Evolutionary conservation across 1,139 yeast species (phyloP), one percentile per base, ranked within the genome.

Genomic region (Magnusiomyces tetraspermus): DNA sequence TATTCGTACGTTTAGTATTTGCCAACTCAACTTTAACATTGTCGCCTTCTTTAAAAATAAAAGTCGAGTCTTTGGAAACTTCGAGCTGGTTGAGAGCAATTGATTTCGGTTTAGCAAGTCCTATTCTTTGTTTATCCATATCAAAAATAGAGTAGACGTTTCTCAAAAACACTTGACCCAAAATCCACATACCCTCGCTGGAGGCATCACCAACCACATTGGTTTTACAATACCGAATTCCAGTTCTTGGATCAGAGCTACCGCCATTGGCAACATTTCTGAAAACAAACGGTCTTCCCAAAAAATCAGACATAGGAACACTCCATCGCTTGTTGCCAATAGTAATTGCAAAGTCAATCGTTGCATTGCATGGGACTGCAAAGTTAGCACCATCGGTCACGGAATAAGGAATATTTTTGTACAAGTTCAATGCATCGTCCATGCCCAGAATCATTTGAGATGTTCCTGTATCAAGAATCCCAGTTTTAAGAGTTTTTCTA

Each of bases 401-500:
- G 6, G 80, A 68, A 37, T 70, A 65, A 24, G 66, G 60, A 52
- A 83, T 81, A 60, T 71, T 79, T 15, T 76, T 61, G 61, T 82
- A 87, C 15, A 82, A 54, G 26, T 58, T 66, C 43, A 73, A 60
- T 1, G 87, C 86, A 60, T 82, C 86, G 22, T 65, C 67, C n/a
- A 75, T 67, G 1, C 85, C 81, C 50, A 80, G 66, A 5, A 79
- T 78, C 26, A 82, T 66, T 1, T 83, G 77, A 0, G 87, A 82
- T 1, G 87, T 81, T 19, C 87, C 88, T 13, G 85, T 79, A 61
- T 82, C 89, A 28, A 82, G 70, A 45, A 82, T 72, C 3, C 80
- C 82, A 2, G 68, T 62, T 19, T 5, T 4, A 10, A 17, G 42
- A 19, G 10, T 15, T 33, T 33, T 15, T 6, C 4, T 15, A 4